A percentile compares a stretch with the other conserved stretches of the same genome.
These are phyloP conservation scores for Citrullus mucosospermus DNA, from an alignment of 306 rosid genomes.

Conservation along the genomic window DNA sequence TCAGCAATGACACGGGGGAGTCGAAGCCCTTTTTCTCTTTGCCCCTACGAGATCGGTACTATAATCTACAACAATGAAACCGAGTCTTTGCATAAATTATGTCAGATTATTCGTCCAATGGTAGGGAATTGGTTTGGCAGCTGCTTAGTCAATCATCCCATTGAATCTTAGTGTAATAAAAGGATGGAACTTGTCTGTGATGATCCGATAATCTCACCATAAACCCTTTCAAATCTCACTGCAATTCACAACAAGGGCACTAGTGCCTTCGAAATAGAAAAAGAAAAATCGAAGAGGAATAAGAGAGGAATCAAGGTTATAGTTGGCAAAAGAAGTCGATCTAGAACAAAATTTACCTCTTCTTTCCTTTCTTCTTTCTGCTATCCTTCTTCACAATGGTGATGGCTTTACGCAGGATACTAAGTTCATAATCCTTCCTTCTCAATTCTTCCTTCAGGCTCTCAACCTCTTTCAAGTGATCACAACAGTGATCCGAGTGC, in stretches of 20 bases:
- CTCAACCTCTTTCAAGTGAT: conserved; percentile 28
- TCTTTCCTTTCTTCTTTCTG: conserved; percentile 13
- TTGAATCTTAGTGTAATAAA: neutral
- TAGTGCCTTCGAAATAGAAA: neutral
- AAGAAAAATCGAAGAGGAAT: neutral
- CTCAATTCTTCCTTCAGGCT: conserved; percentile 27
- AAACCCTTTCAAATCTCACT: neutral
- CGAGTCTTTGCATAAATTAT: neutral
- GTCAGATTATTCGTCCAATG: neutral
- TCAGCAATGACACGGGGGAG: neutral
- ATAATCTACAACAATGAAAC: neutral
- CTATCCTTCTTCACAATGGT: conserved; percentile 10
- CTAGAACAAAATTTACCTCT: neutral
- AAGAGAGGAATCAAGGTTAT: neutral
- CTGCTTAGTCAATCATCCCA: neutral
- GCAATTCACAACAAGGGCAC: neutral
- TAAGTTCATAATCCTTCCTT: conserved; percentile 38
- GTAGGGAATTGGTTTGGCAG: neutral
- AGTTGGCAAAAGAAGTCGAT: neutral
- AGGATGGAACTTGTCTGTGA: neutral
- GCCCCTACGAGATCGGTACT: neutral
- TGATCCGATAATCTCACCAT: neutral
- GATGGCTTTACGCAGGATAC: conserved; percentile 25
- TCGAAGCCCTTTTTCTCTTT: neutral
- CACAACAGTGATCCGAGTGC: conserved; percentile 1